Conservation (phyloP, 75 land plant species). For the Pinus tabuliformis region DNA sequence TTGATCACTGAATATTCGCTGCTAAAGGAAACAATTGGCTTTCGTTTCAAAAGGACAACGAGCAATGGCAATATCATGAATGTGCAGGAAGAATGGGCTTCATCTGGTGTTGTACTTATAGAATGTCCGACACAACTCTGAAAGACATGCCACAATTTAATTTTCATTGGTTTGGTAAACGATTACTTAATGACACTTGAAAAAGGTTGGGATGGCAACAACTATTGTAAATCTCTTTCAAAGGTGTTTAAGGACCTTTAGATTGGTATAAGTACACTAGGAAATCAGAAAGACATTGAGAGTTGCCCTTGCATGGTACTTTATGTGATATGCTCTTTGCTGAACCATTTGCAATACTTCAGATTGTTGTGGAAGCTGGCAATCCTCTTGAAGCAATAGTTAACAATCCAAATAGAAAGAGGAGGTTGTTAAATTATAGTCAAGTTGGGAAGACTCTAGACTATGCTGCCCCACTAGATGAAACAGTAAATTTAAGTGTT, state of each 20-base stretch:
- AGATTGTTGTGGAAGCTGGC: conserved; percentile 74
- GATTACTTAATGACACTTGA: conserved; percentile 65
- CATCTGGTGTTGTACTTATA: conserved; percentile 78
- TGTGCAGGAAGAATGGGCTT: too few species aligned
- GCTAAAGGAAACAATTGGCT: too few species aligned
- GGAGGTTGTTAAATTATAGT: conserved; percentile 32
- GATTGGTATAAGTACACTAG: conserved; percentile 33
- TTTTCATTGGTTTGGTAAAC: conserved; percentile 63
- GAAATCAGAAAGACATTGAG: conserved; percentile 59
- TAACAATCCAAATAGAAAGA: conserved; percentile 49
- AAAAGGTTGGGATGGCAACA: conserved; percentile 73
- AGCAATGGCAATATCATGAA: too few species aligned
- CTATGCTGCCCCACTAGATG: conserved; percentile 54
- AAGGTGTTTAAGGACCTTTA: conserved; percentile 72
- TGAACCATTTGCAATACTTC: conserved; percentile 65
- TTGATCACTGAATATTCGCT: too few species aligned
- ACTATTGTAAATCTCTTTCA: conserved; percentile 62
- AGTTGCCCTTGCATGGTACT: conserved; percentile 74
- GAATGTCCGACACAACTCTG: conserved; percentile 70
- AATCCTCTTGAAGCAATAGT: conserved; percentile 64
- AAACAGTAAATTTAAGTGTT: conserved; percentile 40
- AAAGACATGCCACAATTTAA: conserved; percentile 31
- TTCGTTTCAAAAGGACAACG: too few species aligned
- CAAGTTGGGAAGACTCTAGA: conserved; percentile 51
- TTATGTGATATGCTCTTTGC: conserved; percentile 93